These are phyloP conservation scores for Ophiostoma novo-ulmi DNA, from an alignment of 2,329 filamentous ascomycete species.

Conservation along the genomic window DNA sequence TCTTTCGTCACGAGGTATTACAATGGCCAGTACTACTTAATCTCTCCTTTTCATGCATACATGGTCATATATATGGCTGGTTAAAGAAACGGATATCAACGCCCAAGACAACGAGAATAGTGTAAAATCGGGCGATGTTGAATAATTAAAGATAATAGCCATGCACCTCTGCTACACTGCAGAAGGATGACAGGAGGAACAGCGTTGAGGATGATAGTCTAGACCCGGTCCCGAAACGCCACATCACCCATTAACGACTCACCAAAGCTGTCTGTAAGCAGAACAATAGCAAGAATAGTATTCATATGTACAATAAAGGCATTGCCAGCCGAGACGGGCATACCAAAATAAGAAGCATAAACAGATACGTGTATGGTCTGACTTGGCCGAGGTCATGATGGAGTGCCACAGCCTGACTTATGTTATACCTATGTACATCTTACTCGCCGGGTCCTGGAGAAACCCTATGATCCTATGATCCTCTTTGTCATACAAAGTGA, in stretches of 20 bases:
- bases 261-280: background rate
- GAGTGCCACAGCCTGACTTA: background rate
- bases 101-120: no score
- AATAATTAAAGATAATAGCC: background rate
- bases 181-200: background rate
- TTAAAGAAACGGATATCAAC: no score
- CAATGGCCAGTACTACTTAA: no score
- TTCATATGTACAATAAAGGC: no score
- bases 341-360: no score
- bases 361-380: background rate
- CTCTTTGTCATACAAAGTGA: background rate
- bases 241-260: background rate
- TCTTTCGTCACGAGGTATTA: no score
- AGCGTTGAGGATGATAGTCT: background rate
- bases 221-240: background rate
- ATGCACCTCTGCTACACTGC: background rate
- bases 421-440: no score
- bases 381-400: background rate
- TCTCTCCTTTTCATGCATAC: no score
- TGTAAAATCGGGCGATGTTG: no score
- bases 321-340: no score
- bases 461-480: background rate
- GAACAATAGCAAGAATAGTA: no score
- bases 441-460: background rate
- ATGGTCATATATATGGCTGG: no score